Percentiles rank a stretch among this genome's conserved stretches.
Evolutionary conservation across 2,329 filamentous ascomycete species (phyloP).

Genomic region (Pseudogymnoascus sp.): DNA sequence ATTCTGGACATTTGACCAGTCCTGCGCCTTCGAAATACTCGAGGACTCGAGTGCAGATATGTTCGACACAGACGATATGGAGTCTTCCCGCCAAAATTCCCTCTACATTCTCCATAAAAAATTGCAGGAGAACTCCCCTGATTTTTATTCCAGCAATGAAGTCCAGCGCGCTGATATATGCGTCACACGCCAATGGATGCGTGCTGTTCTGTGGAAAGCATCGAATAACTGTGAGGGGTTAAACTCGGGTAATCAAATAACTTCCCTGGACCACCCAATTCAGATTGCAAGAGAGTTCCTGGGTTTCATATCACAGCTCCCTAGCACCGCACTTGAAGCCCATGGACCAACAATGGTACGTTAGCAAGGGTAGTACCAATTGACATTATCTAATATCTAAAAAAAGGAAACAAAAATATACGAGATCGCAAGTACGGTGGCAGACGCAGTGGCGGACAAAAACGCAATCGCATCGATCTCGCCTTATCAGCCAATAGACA

Average conservation of each 20-base stretch:
- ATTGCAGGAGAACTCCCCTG: slow-evolving; percentile 33
- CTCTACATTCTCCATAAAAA: slow-evolving; percentile 35
- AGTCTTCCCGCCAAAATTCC: slow-evolving; percentile 18
- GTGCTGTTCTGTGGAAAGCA: slow-evolving; percentile 53
- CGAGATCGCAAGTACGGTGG: slow-evolving; percentile 38
- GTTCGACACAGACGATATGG: neutral
- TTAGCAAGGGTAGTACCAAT: neutral
- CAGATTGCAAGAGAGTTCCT: slow-evolving; percentile 40
- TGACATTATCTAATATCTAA: neutral
- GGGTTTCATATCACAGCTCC: slow-evolving; percentile 34
- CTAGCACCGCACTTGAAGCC: slow-evolving; percentile 39
- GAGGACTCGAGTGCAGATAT: slow-evolving; percentile 12
- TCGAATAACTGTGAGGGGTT: slow-evolving; percentile 9
- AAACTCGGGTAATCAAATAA: slow-evolving; percentile 9
- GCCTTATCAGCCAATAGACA: slow-evolving; percentile 27
- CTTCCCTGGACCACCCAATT: slow-evolving; percentile 30
- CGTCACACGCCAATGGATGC: slow-evolving; percentile 59
- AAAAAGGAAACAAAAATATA: slow-evolving; percentile 36
- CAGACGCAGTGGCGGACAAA: slow-evolving; percentile 25
- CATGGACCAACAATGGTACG: slow-evolving; percentile 39
- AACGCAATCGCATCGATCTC: slow-evolving; percentile 23
- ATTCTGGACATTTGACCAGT: slow-evolving; percentile 43
- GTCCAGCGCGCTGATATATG: slow-evolving; percentile 60
- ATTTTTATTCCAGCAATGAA: slow-evolving; percentile 37
- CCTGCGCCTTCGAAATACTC: slow-evolving; percentile 40